These are phyloP conservation scores for Sporothrix mexicana DNA, from an alignment of 2,329 filamentous ascomycete genomes.

Conservation along the genomic window DNA sequence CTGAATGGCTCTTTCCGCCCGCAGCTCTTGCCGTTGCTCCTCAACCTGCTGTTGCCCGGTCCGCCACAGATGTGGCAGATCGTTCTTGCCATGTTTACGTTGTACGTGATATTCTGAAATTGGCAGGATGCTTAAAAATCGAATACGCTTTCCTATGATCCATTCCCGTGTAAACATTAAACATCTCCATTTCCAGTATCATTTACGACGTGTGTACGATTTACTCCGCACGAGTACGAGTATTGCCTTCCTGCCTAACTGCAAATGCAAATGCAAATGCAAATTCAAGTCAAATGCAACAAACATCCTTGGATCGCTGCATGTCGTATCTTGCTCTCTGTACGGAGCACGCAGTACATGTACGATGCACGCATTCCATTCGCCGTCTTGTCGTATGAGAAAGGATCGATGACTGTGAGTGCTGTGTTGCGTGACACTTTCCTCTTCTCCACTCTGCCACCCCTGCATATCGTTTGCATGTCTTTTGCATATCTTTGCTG, in stretches of 20 bases:
- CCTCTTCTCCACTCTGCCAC: not conserved
- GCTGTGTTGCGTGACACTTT: not conserved
- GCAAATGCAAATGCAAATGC: no score
- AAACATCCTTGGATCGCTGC: not conserved
- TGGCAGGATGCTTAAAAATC: not conserved
- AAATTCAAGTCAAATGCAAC: not conserved
- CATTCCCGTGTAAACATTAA: no score
- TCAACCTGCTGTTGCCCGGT: no score
- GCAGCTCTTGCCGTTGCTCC: not conserved
- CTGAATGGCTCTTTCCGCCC: not conserved
- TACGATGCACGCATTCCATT: not conserved
- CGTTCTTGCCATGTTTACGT: no score
- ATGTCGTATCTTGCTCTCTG: not conserved
- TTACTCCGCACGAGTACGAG: no score
- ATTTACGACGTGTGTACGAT: not conserved
- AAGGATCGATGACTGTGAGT: no score
- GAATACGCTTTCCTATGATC: no score
- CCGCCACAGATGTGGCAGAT: no score
- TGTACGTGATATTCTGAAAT: no score
- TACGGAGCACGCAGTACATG: no score
- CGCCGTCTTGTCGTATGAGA: not conserved
- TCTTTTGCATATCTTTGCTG: not conserved
- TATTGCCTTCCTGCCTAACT: no score
- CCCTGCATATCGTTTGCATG: constrained; percentile 1
- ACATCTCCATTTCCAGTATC: not conserved